phyloP scores from a whole-genome alignment of 768 basidiomycete genomes.

The Pleurotus sapidus region DNA sequence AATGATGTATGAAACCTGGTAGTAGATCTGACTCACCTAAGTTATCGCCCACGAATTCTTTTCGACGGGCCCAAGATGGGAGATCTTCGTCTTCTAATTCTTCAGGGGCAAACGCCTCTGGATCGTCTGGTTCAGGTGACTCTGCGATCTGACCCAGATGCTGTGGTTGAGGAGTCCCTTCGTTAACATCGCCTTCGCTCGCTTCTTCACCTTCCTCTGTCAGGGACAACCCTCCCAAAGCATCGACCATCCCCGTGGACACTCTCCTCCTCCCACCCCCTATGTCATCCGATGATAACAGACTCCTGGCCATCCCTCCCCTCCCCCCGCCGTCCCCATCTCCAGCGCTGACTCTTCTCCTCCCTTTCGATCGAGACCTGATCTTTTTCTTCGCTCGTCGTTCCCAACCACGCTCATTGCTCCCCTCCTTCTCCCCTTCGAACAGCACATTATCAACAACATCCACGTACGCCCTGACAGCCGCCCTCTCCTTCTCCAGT shows the following conservation, averaged over 20 bases:
- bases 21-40: slow-evolving; percentile 42
- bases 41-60: slow-evolving; percentile 49
- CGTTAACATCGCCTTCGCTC: neutral
- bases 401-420: slow-evolving; percentile 34
- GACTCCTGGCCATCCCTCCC: slow-evolving; percentile 13
- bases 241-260: slow-evolving; percentile 57
- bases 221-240: slow-evolving; percentile 46
- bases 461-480: slow-evolving; percentile 63
- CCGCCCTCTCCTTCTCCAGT: slow-evolving; percentile 53
- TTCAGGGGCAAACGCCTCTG: neutral
- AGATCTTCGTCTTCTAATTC: slow-evolving; percentile 6
- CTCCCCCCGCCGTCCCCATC: slow-evolving; percentile 23
- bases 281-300: slow-evolving; percentile 15
- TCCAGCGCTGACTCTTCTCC: slow-evolving; percentile 49
- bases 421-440: slow-evolving; percentile 48
- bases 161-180: too few relatives aligned
- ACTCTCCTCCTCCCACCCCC: slow-evolving; percentile 45
- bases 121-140: slow-evolving; percentile 3
- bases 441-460: slow-evolving; percentile 83
- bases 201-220: slow-evolving; percentile 20
- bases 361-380: slow-evolving; percentile 34
- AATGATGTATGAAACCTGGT: neutral
- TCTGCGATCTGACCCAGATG: neutral
- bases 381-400: slow-evolving; percentile 22
- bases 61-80: slow-evolving; percentile 74